These are phyloP conservation scores for Trichosporon ovoides DNA, from an alignment of 1,284 basidiomycete species.

Conservation along the genomic window DNA sequence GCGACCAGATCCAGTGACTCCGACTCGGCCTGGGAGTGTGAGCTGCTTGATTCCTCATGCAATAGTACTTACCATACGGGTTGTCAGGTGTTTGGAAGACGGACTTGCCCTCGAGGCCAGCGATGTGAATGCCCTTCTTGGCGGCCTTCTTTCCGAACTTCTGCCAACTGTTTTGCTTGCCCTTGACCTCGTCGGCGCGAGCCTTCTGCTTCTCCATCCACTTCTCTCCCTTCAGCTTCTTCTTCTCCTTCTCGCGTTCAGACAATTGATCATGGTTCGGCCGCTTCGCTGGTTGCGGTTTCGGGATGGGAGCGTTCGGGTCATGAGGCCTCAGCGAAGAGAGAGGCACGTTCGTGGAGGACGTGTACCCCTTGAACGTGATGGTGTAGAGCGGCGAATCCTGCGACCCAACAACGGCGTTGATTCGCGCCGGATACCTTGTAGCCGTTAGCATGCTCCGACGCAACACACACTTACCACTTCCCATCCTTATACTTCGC, in stretches of 20 bases:
- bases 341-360: constrained; percentile 79
- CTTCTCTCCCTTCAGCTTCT: constrained; percentile 96
- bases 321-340: constrained; percentile 62
- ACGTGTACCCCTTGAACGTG: constrained; percentile 90
- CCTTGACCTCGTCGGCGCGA: constrained; percentile 84
- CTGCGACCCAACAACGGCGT: constrained; percentile 74
- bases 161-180: constrained; percentile 90
- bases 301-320: constrained; percentile 39
- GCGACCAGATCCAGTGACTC: constrained; percentile 87
- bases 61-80: constrained; percentile 62
- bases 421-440: constrained; percentile 83
- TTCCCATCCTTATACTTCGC: constrained; percentile 86
- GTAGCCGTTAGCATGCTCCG: constrained; percentile 8
- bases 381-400: constrained; percentile 86
- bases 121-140: constrained; percentile 86
- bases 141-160: constrained; percentile 95
- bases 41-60: constrained; percentile 10
- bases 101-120: constrained; percentile 73
- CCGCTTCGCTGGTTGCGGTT: constrained; percentile 66
- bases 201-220: constrained; percentile 78
- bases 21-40: constrained; percentile 57
- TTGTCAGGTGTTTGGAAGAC: constrained; percentile 97
- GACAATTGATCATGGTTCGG: constrained; percentile 72
- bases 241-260: constrained; percentile 74
- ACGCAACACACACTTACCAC: constrained; percentile 51